Conservation (phyloP, 169 alveolate genomes). For the Plasmodium vinckei region DNA sequence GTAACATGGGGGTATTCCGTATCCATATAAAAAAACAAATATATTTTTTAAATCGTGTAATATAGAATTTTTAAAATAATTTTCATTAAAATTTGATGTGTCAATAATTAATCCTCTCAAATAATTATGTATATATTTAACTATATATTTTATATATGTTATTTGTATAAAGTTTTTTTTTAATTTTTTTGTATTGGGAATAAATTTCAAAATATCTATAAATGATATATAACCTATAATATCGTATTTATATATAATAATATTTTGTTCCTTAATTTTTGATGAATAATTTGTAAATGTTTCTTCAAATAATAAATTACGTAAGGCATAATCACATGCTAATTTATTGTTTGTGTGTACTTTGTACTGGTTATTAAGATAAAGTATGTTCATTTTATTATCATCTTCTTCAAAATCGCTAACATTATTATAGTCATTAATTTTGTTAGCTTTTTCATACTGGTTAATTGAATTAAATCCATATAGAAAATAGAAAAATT, state of each 20-base stretch:
- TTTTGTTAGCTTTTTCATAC: slow-evolving; percentile 17
- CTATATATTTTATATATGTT: slow-evolving; percentile 39
- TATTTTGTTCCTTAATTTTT: not conserved
- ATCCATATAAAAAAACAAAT: slow-evolving; percentile 56
- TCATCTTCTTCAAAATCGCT: too few species aligned
- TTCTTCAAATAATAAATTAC: not conserved
- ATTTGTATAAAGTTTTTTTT: slow-evolving; percentile 58
- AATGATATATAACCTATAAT: slow-evolving; percentile 47
- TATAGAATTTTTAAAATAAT: slow-evolving; percentile 51
- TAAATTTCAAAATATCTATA: slow-evolving; percentile 22
- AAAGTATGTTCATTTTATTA: too few species aligned
- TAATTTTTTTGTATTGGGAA: slow-evolving; percentile 26
- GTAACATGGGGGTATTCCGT: slow-evolving; percentile 72
- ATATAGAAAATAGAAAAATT: slow-evolving; percentile 54
- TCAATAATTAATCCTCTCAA: slow-evolving; percentile 44
- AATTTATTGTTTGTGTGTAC: too few species aligned
- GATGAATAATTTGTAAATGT: not conserved
- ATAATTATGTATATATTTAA: slow-evolving; percentile 32
- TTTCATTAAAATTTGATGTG: slow-evolving; percentile 21
- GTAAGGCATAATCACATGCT: too few species aligned
- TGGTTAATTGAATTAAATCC: slow-evolving; percentile 31
- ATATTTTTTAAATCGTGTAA: slow-evolving; percentile 45
- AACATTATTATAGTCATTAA: too few species aligned
- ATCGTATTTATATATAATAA: slow-evolving; percentile 27
- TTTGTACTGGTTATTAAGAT: too few species aligned